Evolutionary conservation across 192 early-diverging fungal species (phyloP), one percentile per base, ranked within the genome.

Genomic region (Anaeromyces robustus): DNA sequence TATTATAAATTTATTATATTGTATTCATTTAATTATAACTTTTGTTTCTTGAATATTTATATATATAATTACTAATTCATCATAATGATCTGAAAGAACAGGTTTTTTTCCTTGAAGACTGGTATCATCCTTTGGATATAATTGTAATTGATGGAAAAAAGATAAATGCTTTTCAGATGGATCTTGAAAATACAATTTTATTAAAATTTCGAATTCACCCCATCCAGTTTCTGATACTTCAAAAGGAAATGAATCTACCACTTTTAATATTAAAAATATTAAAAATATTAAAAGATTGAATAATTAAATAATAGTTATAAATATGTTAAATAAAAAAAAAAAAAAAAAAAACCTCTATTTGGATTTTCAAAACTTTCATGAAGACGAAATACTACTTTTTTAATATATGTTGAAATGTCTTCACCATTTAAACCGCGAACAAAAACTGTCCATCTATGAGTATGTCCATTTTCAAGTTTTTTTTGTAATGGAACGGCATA

Each of bases 161-260:
- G 90, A 89, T 29, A 97, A 89, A 84, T 93, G 92, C 79, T 96
- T 94, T 79, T 94, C 94, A 39, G 92, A 86, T 18, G 86, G 83
- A 31, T 93, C 91, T 26, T 90, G 88, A 83, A 98, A 95, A 81
- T 92, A 92, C 34, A 99, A 90, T 83, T 95, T 96, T 80, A 98
- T 98, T 30, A 92, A 87, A 78, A 99, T 95, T 80, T 98, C 96
- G 86, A 99, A 99, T 86, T 99, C 96, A 82, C 98, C 98, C 98
- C 98, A 99, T 34, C 98, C 98, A 19, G 98, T 96, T 84, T 99
- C 98, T 31, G 90, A 87, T 30, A 98, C 92, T 85, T 96, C 95
- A 81, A 94, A 98, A 12, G 97, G 97, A 52, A n/a, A 37, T 26
- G 29, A 37, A 77, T 59, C 29, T 7, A 22, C 30, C 7, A 77